Evolutionary conservation across 495 filamentous ascomycete species (phyloP).

Genomic region (Penicillium dipodomyicola): DNA sequence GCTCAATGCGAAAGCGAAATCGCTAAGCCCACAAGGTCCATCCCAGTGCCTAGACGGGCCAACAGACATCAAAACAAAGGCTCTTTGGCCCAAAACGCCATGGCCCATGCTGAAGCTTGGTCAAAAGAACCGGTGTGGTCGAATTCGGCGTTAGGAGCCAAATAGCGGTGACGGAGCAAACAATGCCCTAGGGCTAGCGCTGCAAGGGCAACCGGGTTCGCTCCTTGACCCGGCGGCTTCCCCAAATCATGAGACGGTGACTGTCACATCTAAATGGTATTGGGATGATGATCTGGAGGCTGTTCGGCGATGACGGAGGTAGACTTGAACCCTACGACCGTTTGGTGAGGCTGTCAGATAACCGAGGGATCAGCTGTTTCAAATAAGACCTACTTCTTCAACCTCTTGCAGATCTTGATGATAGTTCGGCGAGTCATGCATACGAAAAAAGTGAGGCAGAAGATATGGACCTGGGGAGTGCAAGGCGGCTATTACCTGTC

Average conservation of each 20-base stretch:
- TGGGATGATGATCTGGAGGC: not conserved
- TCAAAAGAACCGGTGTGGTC: not conserved
- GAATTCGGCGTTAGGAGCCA: not conserved
- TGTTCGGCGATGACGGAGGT: not conserved
- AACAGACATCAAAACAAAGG: not conserved
- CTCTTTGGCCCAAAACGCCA: not conserved
- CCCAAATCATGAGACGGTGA: not conserved
- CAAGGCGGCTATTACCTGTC: not conserved
- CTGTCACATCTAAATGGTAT: not conserved
- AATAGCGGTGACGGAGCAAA: conserved; percentile 8
- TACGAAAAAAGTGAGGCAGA: not conserved
- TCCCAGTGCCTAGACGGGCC: not conserved
- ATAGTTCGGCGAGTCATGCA: not conserved
- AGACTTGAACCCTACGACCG: not conserved
- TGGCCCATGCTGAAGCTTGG: not conserved
- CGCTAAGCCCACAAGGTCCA: not conserved
- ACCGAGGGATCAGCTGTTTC: not conserved
- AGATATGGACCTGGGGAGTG: not conserved
- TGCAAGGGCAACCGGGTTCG: not conserved
- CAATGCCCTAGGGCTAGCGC: conserved; percentile 1
- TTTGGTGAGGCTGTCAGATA: not conserved
- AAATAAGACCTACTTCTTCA: not conserved
- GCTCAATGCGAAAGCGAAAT: not conserved
- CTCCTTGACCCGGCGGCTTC: not conserved
- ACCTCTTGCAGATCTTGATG: not conserved